phyloP scores from a whole-genome alignment of 371 early-diverging fungal species.

The Nematocida ironsii region DNA sequence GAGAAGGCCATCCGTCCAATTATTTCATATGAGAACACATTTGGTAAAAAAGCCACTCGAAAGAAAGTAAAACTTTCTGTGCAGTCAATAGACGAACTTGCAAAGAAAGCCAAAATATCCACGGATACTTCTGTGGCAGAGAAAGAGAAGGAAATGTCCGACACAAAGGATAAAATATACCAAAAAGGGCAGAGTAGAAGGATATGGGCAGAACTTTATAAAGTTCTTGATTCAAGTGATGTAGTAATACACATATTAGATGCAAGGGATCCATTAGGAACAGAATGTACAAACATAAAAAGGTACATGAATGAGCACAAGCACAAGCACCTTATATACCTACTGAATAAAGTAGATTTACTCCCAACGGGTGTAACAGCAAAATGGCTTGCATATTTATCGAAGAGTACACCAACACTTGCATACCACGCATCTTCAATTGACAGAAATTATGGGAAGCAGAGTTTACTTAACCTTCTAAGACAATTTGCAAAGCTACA shows the following conservation, averaged over 20 bases:
- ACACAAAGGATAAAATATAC: conserved; percentile 72
- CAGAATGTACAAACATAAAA: conserved; percentile 85
- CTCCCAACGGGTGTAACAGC: conserved; percentile 97
- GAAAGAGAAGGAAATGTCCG: conserved; percentile 70
- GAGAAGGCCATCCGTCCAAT: conserved; percentile 74
- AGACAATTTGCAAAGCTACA: conserved; percentile 90
- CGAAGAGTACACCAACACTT: conserved; percentile 84
- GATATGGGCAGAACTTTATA: conserved; percentile 98
- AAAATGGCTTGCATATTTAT: conserved; percentile 84
- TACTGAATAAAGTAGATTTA: conserved; percentile 98
- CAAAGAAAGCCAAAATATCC: conserved; percentile 64
- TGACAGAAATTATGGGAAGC: conserved; percentile 94
- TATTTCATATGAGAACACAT: conserved; percentile 85
- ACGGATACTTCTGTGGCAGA: neutral
- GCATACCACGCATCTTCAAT: conserved; percentile 90
- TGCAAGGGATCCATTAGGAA: conserved; percentile 93
- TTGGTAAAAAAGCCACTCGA: conserved; percentile 80
- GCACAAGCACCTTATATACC: conserved; percentile 92
- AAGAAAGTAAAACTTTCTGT: conserved; percentile 75
- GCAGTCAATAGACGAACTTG: conserved; percentile 81
- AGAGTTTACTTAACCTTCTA: conserved; percentile 87
- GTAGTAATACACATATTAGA: conserved; percentile 94
- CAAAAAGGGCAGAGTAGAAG: conserved; percentile 83
- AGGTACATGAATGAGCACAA: conserved; percentile 84
- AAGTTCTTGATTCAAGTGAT: conserved; percentile 96